Conservation (phyloP, 139 green algal species). For the Helicosporidium sp. region DNA sequence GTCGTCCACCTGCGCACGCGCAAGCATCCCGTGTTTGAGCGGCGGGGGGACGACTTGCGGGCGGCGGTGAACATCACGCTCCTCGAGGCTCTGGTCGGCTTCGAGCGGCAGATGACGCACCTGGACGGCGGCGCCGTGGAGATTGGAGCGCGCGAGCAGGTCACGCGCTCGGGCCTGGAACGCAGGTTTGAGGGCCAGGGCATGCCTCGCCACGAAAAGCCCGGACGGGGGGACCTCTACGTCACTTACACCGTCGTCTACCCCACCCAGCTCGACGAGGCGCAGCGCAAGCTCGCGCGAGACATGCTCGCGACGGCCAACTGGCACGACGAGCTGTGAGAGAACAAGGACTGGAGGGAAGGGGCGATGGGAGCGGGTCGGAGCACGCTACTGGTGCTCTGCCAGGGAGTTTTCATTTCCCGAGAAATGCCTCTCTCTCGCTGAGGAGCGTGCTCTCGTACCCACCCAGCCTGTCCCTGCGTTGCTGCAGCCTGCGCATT, state of each 20-base stretch:
- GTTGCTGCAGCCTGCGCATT: no score
- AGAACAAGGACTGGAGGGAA: neutral
- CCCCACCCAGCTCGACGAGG: constrained; percentile 42
- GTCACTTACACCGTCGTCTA: constrained; percentile 68
- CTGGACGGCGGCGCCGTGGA: constrained; percentile 73
- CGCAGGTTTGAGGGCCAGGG: constrained; percentile 41
- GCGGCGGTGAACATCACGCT: constrained; percentile 54
- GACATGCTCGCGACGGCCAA: constrained; percentile 21
- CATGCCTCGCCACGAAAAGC: constrained; percentile 46
- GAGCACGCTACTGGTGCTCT: no score
- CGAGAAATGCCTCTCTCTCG: no score
- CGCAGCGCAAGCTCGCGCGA: constrained; percentile 40
- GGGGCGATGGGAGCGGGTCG: no score
- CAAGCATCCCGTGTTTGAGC: constrained; percentile 34
- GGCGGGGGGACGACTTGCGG: constrained; percentile 43
- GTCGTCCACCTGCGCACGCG: constrained; percentile 25
- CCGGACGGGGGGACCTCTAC: constrained; percentile 46
- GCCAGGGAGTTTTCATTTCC: no score
- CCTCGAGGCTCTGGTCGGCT: constrained; percentile 72
- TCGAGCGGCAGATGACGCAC: constrained; percentile 61
- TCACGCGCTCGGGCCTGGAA: constrained; percentile 41
- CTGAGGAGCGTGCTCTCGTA: no score
- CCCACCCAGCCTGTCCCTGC: no score
- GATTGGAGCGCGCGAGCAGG: constrained; percentile 12
- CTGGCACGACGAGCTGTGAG: constrained; percentile 23